Conservation (phyloP, 177 flowering plant genomes). For the Tripterygium wilfordii region DNA sequence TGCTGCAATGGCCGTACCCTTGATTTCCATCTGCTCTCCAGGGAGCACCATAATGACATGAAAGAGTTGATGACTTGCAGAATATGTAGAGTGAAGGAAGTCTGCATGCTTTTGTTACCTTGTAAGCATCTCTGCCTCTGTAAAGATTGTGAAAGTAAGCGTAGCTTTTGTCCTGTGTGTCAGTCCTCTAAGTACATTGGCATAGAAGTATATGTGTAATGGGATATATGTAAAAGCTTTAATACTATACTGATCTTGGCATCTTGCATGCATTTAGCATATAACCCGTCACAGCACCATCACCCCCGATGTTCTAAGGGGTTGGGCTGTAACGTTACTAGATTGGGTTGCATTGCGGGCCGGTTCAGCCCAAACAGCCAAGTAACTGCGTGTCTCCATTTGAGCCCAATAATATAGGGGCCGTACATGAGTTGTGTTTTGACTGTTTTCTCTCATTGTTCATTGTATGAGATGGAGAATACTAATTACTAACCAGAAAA, state of each 20-base stretch:
- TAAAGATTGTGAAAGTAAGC: conserved; percentile 79
- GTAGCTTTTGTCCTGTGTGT: conserved; percentile 71
- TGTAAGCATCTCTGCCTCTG: conserved; percentile 91
- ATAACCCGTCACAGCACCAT: no score
- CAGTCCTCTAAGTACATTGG: conserved; percentile 61
- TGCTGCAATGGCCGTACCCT: conserved; percentile 64
- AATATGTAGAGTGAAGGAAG: conserved; percentile 63
- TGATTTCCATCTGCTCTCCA: conserved; percentile 50
- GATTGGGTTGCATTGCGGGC: no score
- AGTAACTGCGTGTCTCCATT: no score
- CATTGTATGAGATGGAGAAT: no score
- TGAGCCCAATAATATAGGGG: no score
- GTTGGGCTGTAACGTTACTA: no score
- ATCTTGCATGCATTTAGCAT: no score
- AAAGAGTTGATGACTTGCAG: conserved; percentile 65
- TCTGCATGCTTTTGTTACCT: conserved; percentile 76
- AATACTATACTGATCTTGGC: conserved; percentile 11
- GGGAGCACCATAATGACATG: conserved; percentile 40
- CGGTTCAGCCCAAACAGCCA: no score
- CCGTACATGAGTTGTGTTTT: no score
- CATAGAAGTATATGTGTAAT: conserved; percentile 71
- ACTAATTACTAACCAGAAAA: no score
- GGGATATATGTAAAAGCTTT: conserved; percentile 8
- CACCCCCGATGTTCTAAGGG: no score
- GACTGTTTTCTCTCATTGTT: no score